Base-by-base conservation (phyloP, 495 filamentous ascomycete species). In the Delitschia confertaspora region DNA sequence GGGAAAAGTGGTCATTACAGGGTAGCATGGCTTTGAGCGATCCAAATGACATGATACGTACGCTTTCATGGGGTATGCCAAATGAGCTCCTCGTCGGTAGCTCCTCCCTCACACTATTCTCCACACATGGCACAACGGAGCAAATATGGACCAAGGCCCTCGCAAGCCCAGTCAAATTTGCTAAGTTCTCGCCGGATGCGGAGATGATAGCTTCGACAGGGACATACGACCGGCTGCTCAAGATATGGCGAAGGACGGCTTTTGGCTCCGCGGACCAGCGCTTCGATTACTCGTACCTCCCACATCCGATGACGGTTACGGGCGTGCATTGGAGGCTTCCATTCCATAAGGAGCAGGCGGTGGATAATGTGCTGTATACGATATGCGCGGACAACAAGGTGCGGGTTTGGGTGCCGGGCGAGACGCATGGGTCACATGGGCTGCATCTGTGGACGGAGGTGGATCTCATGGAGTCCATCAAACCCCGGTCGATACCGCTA, bases 351-450 rank as follows among this genome's bases (percentile, higher is more conserved):
- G 85, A 85, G 19, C 83, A 93, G 57, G 80, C 76, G 4, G 75
- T 82, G 29, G 86, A 89, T 27, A 88, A 93, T 63, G 82, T 93
- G 2, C 71, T 99, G n/a, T 96, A 91, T 58, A 94, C 93, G 0
- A 76, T 91, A 43, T 93, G 87, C 56, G 74, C 73, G n/a, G 93
- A 95, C 56, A 78, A 80, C 31, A 73, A 82, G 38, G 62, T 96
- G 38, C 73, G 91, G 43, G 70, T 95, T 33, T 99, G 88, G 88
- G 77, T 82, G 2, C 72, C 78, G 25, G 78, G 76, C 9, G 85
- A 93, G 47, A 70, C 76, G 31, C 78, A 89, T 57, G 76, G 79
- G 5, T 65, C 79, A 21, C 75, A 83, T 33, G 71, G 80, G 0
- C 62, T 95, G 44, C 76, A 82, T 33, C 69, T 88, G 27, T 95